Evolutionary conservation across 768 basidiomycete species (phyloP), one percentile per base, ranked within the genome.

Genomic region (Paxillus rubicundulus): DNA sequence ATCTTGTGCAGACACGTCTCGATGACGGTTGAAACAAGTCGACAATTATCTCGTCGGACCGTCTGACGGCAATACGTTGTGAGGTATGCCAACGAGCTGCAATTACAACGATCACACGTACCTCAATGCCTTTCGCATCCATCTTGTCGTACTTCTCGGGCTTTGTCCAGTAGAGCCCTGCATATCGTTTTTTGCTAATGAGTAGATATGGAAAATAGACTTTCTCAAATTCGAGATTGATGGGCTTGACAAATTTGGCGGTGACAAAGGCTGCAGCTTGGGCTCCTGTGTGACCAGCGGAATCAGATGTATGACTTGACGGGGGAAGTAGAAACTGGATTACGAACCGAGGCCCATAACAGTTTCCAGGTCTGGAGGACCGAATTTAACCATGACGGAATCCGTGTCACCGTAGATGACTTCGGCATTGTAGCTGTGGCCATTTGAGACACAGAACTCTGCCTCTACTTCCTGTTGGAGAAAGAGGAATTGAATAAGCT

Each of bases 101-200:
- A 9, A 33, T 33, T 12, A 33, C 33, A 13, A 33, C 33, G 13
- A 13, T 33, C 9, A 33, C 30, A 62, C 82, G 3, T 49, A 93
- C 95, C 82, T 99, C 97, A 52, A 99, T 98, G 64, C 97, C 97
- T 74, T 99, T 99, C 2, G 96, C 89, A 61, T 99, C 97, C 97
- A 98, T 98, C 74, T 98, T 98, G 70, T 99, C 97, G 61, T 90
- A 96, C 66, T 93, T 97, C 38, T 98, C 95, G 12, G 87, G 75
- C 57, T 83, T 86, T 2, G 97, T 98, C 97, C 97, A 99, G 67
- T 99, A 98, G 52, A 98, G 72, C 6, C 97, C 97, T 2, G 97
- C 97, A 70, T 99, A 99, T 41, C 97, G 86, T 73, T 99, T 99
- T 74, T 99, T 99, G 79, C 77, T 98, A 72, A 99, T 99, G 45